Conservation (phyloP, 2,329 filamentous ascomycete genomes). For the Neurospora crassa region DNA sequence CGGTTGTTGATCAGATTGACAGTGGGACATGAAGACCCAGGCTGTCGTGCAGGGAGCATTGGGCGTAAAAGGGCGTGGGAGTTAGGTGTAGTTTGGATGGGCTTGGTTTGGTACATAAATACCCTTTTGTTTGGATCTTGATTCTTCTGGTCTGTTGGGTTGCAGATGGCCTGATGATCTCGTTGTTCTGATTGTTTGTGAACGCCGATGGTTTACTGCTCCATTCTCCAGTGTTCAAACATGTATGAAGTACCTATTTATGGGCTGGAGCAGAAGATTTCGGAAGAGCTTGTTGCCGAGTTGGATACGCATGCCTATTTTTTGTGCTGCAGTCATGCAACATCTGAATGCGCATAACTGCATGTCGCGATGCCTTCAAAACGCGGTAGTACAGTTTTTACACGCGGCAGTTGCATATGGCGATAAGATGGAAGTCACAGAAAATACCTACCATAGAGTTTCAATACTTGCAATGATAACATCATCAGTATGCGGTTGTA, state of each 20-base stretch:
- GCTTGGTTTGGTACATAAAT: background rate
- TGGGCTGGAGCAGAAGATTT: background rate
- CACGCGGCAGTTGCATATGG: background rate
- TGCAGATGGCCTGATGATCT: background rate
- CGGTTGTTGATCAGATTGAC: conserved; percentile 42
- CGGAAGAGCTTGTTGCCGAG: background rate
- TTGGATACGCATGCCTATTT: background rate
- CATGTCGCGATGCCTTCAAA: background rate
- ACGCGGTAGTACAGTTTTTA: background rate
- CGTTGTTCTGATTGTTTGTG: background rate
- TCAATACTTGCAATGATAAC: background rate
- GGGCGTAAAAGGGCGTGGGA: background rate
- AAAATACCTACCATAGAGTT: background rate
- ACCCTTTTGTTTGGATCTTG: background rate
- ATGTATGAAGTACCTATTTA: background rate
- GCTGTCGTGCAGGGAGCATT: background rate
- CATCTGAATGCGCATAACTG: background rate
- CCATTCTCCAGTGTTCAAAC: background rate
- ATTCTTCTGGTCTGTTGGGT: background rate
- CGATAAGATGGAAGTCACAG: background rate
- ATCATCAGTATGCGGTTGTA: background rate
- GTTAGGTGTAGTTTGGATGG: background rate
- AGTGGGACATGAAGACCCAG: conserved; percentile 35
- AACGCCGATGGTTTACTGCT: background rate
- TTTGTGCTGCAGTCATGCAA: background rate